These are phyloP conservation scores for Colletotrichum abscissum DNA, from an alignment of 2,329 filamentous ascomycete genomes.

Conservation along the genomic window DNA sequence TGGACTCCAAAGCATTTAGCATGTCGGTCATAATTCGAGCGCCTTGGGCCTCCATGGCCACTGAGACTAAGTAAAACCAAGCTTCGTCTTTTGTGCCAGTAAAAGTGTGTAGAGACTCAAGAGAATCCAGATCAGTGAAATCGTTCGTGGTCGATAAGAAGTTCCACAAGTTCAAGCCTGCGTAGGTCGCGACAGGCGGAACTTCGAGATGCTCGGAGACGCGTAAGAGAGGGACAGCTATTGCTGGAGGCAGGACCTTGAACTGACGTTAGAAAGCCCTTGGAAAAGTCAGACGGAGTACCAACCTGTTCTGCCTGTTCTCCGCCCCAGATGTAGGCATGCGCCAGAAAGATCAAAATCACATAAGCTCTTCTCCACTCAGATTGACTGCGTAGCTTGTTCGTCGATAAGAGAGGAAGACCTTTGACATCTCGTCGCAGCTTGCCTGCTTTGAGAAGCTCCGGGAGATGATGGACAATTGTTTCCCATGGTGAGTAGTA, in stretches of 20 bases:
- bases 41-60: conserved; percentile 88
- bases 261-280: conserved; percentile 26
- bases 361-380: conserved; percentile 88
- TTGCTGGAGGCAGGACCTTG: conserved; percentile 75
- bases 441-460: conserved; percentile 71
- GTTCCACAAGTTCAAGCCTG: conserved; percentile 90
- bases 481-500: conserved; percentile 88
- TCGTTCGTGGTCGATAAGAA: conserved; percentile 69
- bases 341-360: conserved; percentile 81
- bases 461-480: conserved; percentile 74
- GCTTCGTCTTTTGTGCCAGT: conserved; percentile 91
- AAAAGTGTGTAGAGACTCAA: conserved; percentile 82
- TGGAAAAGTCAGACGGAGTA: background rate
- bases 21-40: conserved; percentile 81
- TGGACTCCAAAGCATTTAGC: conserved; percentile 79
- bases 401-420: conserved; percentile 77
- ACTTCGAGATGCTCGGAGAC: conserved; percentile 81
- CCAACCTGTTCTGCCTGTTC: conserved; percentile 77
- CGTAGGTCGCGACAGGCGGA: conserved; percentile 91
- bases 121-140: conserved; percentile 74
- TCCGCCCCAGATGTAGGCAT: conserved; percentile 92
- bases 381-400: conserved; percentile 69
- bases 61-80: conserved; percentile 93
- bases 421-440: conserved; percentile 72
- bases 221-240: conserved; percentile 81